phyloP scores from a whole-genome alignment of 2,329 filamentous ascomycete species.

The Zymoseptoria crescenta region DNA sequence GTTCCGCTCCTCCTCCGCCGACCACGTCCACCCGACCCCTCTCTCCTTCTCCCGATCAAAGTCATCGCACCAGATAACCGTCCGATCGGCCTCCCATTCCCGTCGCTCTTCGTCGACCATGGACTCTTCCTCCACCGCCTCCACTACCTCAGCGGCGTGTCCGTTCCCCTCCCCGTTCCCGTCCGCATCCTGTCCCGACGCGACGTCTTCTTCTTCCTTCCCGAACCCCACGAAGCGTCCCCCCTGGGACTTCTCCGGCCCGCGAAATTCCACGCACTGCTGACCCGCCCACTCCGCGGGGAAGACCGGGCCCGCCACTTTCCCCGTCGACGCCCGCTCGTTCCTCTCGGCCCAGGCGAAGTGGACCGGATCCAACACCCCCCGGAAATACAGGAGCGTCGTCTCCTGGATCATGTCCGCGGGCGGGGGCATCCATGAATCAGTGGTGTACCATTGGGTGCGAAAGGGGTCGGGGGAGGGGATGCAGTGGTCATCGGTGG shows the following conservation, averaged over 20 bases:
- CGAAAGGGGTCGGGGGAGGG: too few relatives aligned
- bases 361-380: not conserved
- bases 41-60: not conserved
- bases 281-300: not conserved
- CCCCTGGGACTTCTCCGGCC: not conserved
- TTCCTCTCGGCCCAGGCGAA: not conserved
- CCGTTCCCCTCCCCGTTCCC: too few relatives aligned
- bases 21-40: not conserved
- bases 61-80: not conserved
- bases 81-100: too few relatives aligned
- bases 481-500: too few relatives aligned
- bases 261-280: not conserved
- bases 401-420: not conserved
- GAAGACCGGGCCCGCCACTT: not conserved
- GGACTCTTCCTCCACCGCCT: too few relatives aligned
- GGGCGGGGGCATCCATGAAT: not conserved
- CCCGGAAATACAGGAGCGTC: not conserved
- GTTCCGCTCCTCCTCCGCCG: too few relatives aligned
- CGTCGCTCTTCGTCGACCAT: too few relatives aligned
- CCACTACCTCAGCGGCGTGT: too few relatives aligned
- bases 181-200: not conserved
- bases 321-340: not conserved
- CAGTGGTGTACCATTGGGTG: not conserved
- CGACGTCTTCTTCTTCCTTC: too few relatives aligned
- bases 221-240: not conserved